Percentiles rank a stretch among this genome's conserved stretches.
These are phyloP conservation scores for Geranium incanum DNA, from an alignment of 441 rosid species.

Conservation along the genomic window DNA sequence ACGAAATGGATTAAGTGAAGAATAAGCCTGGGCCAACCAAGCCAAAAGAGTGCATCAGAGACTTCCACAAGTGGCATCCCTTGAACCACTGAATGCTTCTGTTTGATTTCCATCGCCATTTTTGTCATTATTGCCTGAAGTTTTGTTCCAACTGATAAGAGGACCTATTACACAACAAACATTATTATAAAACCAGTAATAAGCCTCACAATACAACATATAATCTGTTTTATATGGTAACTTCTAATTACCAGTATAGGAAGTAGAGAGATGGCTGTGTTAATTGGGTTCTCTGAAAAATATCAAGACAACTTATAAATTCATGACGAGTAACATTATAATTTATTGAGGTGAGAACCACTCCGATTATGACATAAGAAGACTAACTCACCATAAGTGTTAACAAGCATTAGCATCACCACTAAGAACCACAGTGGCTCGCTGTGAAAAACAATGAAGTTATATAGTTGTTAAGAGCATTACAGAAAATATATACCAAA, in stretches of 20 bases:
- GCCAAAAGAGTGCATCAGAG: constrained; percentile 82
- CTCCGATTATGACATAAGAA: not conserved
- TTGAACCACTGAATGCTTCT: constrained; percentile 86
- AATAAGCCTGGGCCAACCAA: constrained; percentile 56
- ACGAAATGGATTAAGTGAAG: constrained; percentile 80
- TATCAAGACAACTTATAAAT: constrained; percentile 10
- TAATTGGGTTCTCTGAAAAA: constrained; percentile 64
- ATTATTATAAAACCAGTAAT: constrained; percentile 7
- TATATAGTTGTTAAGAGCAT: constrained; percentile 7
- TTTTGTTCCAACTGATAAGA: constrained; percentile 79
- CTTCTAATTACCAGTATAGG: constrained; percentile 63
- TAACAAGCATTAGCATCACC: constrained; percentile 58
- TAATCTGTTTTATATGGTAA: constrained; percentile 5
- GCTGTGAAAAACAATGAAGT: constrained; percentile 40
- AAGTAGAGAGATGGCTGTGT: constrained; percentile 47
- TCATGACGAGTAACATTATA: not conserved
- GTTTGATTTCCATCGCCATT: constrained; percentile 86
- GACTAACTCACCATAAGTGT: constrained; percentile 52
- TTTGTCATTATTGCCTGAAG: constrained; percentile 76
- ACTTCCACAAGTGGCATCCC: constrained; percentile 96
- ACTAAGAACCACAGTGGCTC: constrained; percentile 73
- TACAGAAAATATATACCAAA: not conserved
- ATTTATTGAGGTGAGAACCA: not conserved
- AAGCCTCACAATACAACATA: not conserved
- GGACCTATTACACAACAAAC: constrained; percentile 41